Base-by-base conservation (phyloP, 805 yeast species). In the Metschnikowia similis region DNA sequence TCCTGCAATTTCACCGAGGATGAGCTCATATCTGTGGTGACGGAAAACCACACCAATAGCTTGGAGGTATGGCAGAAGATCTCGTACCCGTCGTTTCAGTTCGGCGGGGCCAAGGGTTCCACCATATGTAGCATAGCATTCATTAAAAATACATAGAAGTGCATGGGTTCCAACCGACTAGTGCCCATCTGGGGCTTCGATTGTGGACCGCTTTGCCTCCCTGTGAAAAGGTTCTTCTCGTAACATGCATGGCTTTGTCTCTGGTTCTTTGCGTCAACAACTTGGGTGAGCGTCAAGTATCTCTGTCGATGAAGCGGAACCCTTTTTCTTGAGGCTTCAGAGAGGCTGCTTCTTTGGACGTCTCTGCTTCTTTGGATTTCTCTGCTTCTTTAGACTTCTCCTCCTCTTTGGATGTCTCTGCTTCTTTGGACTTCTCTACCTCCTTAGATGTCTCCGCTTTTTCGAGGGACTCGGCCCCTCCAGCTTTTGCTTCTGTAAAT, bases 1-100 rank as follows among this genome's bases (percentile, higher is more conserved):
- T 87, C 96, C 27, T 94, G 99, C 66, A 94, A 94, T 66, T 94
- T 94, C 66, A 92, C 98, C 0, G 86, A 87, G 60, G 69, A 72
- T 0, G 99, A 94, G 64, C 75, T 94, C 46, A 72, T 73, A 2
- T 67, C 68, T 27, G 74, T 87, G 37, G 75, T 84, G 35, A 71
- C 85, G 2, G 56, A 63, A 3, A 72, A 76, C 34, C 69, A 65
- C 10, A 56, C 70, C 13, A 74, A 72, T 13, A 63, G 65, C 2
- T 70, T 88, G 50, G 66, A 70, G 58, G 79, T 79, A 3, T 87
- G 88, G 86, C 80, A 81, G 56, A 75, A 74, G 17, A 80, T 92
- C 43, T 67, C 80, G 10, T 92, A 94, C 66, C 97, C 96, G 8
- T 76, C 80, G 6, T 89, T 89, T 63, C 81, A 85, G 64, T 92